Percentiles rank a stretch among this genome's conserved stretches.
phyloP scores from a whole-genome alignment of 495 filamentous ascomycete species.

The Penicilliopsis zonata region DNA sequence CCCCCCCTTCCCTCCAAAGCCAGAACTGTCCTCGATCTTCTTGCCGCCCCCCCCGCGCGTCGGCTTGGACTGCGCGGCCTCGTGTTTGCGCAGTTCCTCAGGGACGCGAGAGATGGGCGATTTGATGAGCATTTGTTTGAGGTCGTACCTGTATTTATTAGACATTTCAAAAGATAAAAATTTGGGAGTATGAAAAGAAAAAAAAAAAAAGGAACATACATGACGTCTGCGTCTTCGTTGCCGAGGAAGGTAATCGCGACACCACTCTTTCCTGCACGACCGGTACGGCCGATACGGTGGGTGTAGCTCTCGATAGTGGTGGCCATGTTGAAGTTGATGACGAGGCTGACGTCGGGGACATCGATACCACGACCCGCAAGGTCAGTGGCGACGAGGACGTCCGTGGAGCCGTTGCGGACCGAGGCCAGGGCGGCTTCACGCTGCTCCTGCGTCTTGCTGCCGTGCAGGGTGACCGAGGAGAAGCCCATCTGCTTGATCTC shows the following conservation, averaged over 20 bases:
- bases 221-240: conserved; percentile 79
- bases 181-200: neutral
- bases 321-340: conserved; percentile 99
- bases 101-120: conserved; percentile 81
- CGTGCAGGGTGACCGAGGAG: conserved; percentile 83
- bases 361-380: conserved; percentile 97
- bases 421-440: conserved; percentile 88
- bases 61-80: conserved; percentile 80
- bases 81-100: conserved; percentile 87
- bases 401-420: conserved; percentile 63
- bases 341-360: conserved; percentile 84
- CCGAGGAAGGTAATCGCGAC: conserved; percentile 94
- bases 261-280: conserved; percentile 96
- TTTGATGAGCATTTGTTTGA: conserved; percentile 94
- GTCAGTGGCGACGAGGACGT: conserved; percentile 95
- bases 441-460: conserved; percentile 94
- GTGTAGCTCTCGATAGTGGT: conserved; percentile 90
- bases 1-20: conserved; percentile 48
- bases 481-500: conserved; percentile 95
- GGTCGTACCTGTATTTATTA: conserved; percentile 70
- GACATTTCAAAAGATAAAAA: conserved; percentile 2
- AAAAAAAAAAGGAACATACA: conserved; percentile 45
- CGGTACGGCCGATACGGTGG: conserved; percentile 94
- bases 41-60: conserved; percentile 41
- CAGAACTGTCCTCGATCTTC: conserved; percentile 51